These are phyloP conservation scores for Violaceomyces palustris DNA, from an alignment of 1,284 basidiomycete species.

Conservation along the genomic window DNA sequence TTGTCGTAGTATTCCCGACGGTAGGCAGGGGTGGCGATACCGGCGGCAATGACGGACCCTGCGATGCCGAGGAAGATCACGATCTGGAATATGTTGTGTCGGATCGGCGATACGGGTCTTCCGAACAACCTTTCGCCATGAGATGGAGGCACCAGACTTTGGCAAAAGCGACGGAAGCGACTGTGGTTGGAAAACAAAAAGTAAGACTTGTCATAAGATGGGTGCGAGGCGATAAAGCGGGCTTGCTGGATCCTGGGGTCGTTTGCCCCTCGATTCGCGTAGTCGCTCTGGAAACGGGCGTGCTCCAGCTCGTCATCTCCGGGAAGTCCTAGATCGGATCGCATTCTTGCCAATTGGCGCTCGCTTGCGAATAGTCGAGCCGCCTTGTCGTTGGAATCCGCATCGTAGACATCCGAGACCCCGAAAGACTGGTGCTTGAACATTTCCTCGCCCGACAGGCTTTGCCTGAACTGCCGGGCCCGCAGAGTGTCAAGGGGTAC, in stretches of 20 bases:
- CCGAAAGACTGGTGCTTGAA: conserved; percentile 6
- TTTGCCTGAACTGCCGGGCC: conserved; percentile 29
- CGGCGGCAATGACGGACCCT: conserved; percentile 77
- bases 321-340: conserved; percentile 42
- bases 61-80: conserved; percentile 72
- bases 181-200: conserved; percentile 85
- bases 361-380: conserved; percentile 60
- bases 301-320: conserved; percentile 9
- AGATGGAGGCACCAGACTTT: conserved; percentile 75
- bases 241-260: conserved; percentile 77
- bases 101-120: conserved; percentile 52
- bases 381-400: conserved; percentile 26
- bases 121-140: conserved; percentile 70
- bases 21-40: conserved; percentile 79
- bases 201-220: conserved; percentile 83
- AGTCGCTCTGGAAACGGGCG: conserved; percentile 24
- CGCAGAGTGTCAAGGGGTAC: conserved; percentile 60
- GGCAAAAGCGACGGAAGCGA: conserved; percentile 69
- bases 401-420: conserved; percentile 8
- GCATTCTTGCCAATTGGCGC: conserved; percentile 60
- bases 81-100: conserved; percentile 70
- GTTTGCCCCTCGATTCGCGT: conserved; percentile 55
- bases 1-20: conserved; percentile 67
- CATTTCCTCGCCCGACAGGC: conserved; percentile 29
- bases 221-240: conserved; percentile 82